phyloP scores from a whole-genome alignment of 2,329 filamentous ascomycete genomes.

The Phaeosphaeriaceae sp. region DNA sequence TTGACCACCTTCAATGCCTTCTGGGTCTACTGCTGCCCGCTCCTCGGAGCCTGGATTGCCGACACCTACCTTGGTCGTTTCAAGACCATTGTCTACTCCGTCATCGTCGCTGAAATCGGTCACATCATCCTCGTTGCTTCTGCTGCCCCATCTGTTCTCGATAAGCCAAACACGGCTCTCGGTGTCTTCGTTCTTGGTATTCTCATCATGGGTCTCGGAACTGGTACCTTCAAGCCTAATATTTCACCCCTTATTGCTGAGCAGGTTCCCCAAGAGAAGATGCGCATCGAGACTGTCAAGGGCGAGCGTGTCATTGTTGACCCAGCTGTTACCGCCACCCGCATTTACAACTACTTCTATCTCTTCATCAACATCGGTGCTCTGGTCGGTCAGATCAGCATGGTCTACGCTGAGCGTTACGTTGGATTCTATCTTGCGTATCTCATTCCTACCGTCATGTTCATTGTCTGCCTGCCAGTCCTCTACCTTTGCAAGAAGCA shows the following conservation, averaged over 20 bases:
- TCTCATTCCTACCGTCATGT: conserved; percentile 70
- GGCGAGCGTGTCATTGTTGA: conserved; percentile 70
- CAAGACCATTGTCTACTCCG: conserved; percentile 64
- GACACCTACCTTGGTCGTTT: conserved; percentile 68
- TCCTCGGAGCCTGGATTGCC: conserved; percentile 64
- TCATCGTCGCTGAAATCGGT: conserved; percentile 64
- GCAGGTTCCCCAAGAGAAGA: conserved; percentile 67
- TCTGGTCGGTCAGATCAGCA: conserved; percentile 43
- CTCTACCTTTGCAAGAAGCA: conserved; percentile 65
- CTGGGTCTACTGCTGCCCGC: conserved; percentile 65
- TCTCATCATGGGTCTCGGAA: conserved; percentile 69
- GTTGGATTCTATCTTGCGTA: conserved; percentile 78
- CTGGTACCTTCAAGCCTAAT: conserved; percentile 74
- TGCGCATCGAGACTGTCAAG: conserved; percentile 48
- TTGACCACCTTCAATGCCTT: conserved; percentile 62
- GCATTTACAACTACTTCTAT: conserved; percentile 66
- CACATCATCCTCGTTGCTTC: conserved; percentile 62
- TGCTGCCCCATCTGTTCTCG: conserved; percentile 59
- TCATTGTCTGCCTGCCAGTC: conserved; percentile 65
- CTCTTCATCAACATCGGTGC: conserved; percentile 49
- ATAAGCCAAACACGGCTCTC: conserved; percentile 57
- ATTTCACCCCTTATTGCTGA: conserved; percentile 64
- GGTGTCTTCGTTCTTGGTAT: conserved; percentile 63
- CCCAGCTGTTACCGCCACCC: conserved; percentile 68
- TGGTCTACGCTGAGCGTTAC: conserved; percentile 50